phyloP scores from a whole-genome alignment of 176 grass and related monocot species.

The Zizania latifolia region DNA sequence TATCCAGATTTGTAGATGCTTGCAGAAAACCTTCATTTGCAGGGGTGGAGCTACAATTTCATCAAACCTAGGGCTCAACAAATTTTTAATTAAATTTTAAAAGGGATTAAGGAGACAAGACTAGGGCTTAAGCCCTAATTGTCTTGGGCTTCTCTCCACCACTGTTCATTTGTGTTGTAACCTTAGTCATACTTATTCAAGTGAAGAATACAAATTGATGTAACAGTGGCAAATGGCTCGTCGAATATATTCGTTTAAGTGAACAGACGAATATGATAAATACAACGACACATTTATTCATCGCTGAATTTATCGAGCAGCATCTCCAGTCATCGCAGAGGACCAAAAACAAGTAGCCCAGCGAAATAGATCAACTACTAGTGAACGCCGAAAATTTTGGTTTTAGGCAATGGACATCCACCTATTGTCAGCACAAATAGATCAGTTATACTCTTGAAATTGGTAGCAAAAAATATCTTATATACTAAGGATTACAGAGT shows the following conservation, averaged over 20 bases:
- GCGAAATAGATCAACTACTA: not conserved
- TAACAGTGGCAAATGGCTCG: not conserved
- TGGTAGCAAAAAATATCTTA: too few relatives aligned
- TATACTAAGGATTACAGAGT: too few relatives aligned
- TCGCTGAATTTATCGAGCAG: not conserved
- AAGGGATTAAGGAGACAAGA: too few relatives aligned
- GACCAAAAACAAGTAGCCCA: constrained; percentile 2
- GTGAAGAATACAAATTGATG: not conserved
- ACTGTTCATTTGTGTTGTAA: too few relatives aligned
- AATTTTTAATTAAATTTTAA: too few relatives aligned
- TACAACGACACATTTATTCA: not conserved
- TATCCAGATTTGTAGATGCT: not conserved
- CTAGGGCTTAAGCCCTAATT: too few relatives aligned
- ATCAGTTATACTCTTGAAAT: too few relatives aligned
- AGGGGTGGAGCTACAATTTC: too few relatives aligned
- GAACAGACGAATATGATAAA: not conserved
- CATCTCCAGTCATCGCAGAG: too few relatives aligned
- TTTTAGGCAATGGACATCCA: not conserved
- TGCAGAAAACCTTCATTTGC: not conserved
- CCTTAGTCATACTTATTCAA: not conserved
- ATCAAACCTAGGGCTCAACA: too few relatives aligned
- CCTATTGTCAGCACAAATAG: constrained; percentile 20
- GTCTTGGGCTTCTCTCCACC: too few relatives aligned
- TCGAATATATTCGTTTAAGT: not conserved
- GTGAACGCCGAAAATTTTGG: not conserved